Evolutionary conservation across 2,329 filamentous ascomycete genomes (phyloP).

Genomic region (Monilinia fructigena): DNA sequence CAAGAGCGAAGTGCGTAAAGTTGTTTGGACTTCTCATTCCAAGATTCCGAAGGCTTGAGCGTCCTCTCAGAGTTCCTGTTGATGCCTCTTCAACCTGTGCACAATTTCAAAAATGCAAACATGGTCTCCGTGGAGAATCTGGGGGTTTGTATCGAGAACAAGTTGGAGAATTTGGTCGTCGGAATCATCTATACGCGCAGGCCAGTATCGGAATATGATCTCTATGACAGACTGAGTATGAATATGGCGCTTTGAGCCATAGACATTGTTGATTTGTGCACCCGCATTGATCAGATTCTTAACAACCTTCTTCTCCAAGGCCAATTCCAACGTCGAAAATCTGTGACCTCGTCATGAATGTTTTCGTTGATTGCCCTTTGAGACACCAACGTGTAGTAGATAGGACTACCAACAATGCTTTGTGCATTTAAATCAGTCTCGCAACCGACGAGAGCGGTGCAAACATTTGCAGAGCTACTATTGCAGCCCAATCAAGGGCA

Average conservation of each 20-base stretch:
- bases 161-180: not conserved
- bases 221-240: not conserved
- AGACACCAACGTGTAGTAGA: not conserved
- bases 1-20: not conserved
- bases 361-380: not conserved
- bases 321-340: not conserved
- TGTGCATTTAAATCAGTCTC: not conserved
- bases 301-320: not conserved
- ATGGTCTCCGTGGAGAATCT: not conserved
- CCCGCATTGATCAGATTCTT: not conserved
- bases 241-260: not conserved
- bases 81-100: too few relatives aligned
- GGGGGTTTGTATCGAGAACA: not conserved
- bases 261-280: not conserved
- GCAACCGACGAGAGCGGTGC: not conserved
- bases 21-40: not conserved
- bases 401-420: not conserved
- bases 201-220: not conserved
- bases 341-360: too few relatives aligned
- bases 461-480: not conserved
- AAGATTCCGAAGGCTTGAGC: not conserved
- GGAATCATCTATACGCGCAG: too few relatives aligned
- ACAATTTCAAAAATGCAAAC: not conserved
- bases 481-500: slow-evolving; percentile 13
- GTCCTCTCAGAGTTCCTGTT: not conserved